A percentile compares a stretch with the other conserved stretches of the same genome.
phyloP scores from a whole-genome alignment of 148 eudicot species.

The Agrostemma githago region DNA sequence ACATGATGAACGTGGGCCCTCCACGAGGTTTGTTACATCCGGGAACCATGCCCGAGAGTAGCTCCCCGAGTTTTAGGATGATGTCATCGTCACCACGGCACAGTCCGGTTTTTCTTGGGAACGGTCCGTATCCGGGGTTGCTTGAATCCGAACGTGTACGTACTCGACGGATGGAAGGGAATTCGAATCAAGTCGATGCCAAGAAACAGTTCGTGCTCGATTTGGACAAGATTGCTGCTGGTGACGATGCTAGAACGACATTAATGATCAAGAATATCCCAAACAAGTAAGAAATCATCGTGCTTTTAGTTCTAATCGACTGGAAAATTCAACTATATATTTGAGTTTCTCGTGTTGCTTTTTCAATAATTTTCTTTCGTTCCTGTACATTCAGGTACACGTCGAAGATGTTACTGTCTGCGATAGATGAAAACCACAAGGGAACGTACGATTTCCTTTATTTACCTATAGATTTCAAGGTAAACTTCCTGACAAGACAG shows the following conservation, averaged over 20 bases:
- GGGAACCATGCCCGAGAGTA: constrained; percentile 47
- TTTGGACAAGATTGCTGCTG: constrained; percentile 63
- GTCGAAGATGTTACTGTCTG: constrained; percentile 88
- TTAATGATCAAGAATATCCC: constrained; percentile 96
- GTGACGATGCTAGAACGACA: constrained; percentile 86
- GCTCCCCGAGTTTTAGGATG: constrained; percentile 55
- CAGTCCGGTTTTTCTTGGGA: constrained; percentile 58
- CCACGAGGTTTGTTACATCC: constrained; percentile 38
- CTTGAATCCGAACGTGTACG: constrained; percentile 54
- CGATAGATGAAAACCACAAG: constrained; percentile 80
- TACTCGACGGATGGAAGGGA: constrained; percentile 47
- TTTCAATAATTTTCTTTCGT: constrained; percentile 5
- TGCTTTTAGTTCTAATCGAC: no score
- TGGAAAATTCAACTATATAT: neutral
- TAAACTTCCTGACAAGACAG: constrained; percentile 19
- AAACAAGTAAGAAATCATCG: constrained; percentile 54
- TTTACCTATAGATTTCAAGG: constrained; percentile 96
- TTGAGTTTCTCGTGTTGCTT: neutral
- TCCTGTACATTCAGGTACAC: constrained; percentile 62
- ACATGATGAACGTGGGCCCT: constrained; percentile 43
- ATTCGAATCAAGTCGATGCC: constrained; percentile 53
- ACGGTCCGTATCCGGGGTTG: constrained; percentile 56
- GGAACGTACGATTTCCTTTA: constrained; percentile 89
- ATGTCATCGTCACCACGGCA: constrained; percentile 62
- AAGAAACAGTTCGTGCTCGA: constrained; percentile 77